These are phyloP conservation scores for Diaporthe sp. DNA, from an alignment of 2,329 filamentous ascomycete genomes.

Conservation along the genomic window DNA sequence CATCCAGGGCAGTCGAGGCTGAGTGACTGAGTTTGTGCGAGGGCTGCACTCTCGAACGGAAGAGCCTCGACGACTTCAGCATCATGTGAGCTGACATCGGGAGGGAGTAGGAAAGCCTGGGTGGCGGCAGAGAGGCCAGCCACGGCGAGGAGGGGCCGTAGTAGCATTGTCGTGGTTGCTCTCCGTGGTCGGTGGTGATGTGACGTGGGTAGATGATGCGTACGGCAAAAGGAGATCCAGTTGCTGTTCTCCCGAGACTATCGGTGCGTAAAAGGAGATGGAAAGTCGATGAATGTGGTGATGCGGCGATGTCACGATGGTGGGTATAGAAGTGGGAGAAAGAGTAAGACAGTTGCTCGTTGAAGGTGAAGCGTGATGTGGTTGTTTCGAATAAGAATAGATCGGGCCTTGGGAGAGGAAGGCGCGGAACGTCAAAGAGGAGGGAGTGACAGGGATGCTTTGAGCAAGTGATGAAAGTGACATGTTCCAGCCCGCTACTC, in stretches of 20 bases:
- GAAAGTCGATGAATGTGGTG: neutral
- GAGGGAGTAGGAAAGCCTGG: constrained; percentile 67
- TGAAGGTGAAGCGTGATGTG: neutral
- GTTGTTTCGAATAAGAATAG: constrained; percentile 30
- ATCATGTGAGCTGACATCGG: constrained; percentile 60
- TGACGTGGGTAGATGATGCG: neutral
- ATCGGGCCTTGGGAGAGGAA: constrained; percentile 5
- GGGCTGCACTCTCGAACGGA: constrained; percentile 52
- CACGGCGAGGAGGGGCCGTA: constrained; percentile 61
- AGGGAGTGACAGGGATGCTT: constrained; percentile 25
- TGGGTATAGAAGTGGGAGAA: neutral
- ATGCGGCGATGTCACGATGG: neutral
- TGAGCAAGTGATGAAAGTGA: constrained; percentile 23
- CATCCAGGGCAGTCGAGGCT: constrained; percentile 69
- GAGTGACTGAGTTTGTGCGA: constrained; percentile 55
- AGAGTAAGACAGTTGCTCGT: neutral
- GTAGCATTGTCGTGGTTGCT: constrained; percentile 46
- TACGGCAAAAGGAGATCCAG: neutral
- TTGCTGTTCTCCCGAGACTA: neutral
- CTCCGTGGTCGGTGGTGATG: neutral
- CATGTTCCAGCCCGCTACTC: constrained; percentile 24
- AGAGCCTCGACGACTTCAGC: constrained; percentile 57
- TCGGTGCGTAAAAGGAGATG: neutral
- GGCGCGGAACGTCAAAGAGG: constrained; percentile 16
- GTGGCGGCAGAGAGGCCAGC: constrained; percentile 53